Percentiles rank a stretch among this genome's conserved stretches.
Conservation (phyloP, 2,329 filamentous ascomycete species). For the Colletotrichum somersetense region DNA sequence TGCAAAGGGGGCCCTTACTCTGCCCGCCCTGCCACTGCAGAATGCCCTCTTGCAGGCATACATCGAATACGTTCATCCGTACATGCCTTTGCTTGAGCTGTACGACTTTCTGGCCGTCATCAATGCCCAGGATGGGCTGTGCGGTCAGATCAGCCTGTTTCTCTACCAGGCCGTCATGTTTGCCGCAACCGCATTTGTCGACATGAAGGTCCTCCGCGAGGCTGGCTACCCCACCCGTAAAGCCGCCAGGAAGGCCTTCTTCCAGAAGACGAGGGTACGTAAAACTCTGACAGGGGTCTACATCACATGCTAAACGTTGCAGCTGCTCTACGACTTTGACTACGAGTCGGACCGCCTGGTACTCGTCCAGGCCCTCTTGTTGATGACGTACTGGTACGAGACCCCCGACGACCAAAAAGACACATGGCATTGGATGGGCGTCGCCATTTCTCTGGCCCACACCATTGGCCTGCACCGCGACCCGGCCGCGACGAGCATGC, state of each 20-base stretch:
- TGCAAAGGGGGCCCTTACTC: constrained; percentile 84
- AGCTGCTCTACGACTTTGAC: constrained; percentile 94
- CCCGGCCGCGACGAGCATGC: constrained; percentile 81
- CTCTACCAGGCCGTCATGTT: constrained; percentile 97
- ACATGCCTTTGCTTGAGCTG: constrained; percentile 88
- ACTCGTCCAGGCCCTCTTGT: constrained; percentile 86
- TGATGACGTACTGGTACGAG: constrained; percentile 99
- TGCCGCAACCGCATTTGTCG: constrained; percentile 88
- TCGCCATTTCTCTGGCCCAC: constrained; percentile 91
- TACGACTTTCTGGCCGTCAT: constrained; percentile 71
- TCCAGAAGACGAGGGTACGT: constrained; percentile 86
- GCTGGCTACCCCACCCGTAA: constrained; percentile 85
- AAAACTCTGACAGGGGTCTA: constrained; percentile 26
- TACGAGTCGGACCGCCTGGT: constrained; percentile 92
- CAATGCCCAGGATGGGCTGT: constrained; percentile 74
- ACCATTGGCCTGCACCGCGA: constrained; percentile 94
- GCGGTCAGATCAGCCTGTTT: constrained; percentile 83
- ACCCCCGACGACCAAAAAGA: constrained; percentile 97
- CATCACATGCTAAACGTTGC: constrained; percentile 46
- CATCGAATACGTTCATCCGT: constrained; percentile 91
- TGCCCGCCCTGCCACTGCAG: constrained; percentile 78
- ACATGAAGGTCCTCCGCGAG: constrained; percentile 79
- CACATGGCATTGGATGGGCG: constrained; percentile 99
- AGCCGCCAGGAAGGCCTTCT: constrained; percentile 87
- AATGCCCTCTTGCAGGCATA: constrained; percentile 86